A percentile compares a stretch with the other conserved stretches of the same genome.
These are phyloP conservation scores for Tripterygium wilfordii DNA, from an alignment of 177 flowering plant genomes.

Conservation along the genomic window DNA sequence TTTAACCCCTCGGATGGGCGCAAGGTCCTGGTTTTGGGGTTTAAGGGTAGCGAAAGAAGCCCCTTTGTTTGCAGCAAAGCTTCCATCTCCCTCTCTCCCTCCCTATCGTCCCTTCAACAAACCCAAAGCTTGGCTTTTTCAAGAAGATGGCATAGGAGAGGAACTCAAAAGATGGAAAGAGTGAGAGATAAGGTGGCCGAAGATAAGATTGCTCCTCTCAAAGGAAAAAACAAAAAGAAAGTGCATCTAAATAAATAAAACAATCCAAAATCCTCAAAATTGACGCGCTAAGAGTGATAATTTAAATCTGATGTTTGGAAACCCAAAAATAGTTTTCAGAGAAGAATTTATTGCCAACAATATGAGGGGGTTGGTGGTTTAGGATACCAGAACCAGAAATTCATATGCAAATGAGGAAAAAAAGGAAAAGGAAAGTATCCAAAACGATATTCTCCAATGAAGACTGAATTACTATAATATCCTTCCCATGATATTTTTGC, in stretches of 20 bases:
- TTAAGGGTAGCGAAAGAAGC: conserved; percentile 60
- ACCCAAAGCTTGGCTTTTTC: conserved; percentile 5
- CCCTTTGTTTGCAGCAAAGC: conserved; percentile 70
- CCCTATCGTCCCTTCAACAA: conserved; percentile 3
- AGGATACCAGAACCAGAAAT: too few species aligned
- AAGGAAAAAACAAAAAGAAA: not conserved
- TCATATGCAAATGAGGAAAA: too few species aligned
- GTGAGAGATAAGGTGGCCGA: conserved; percentile 24
- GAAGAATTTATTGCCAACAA: too few species aligned
- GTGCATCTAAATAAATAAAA: not conserved
- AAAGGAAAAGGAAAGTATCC: too few species aligned
- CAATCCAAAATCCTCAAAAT: not conserved
- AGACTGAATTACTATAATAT: too few species aligned
- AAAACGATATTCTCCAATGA: too few species aligned
- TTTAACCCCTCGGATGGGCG: conserved; percentile 33
- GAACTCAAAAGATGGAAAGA: conserved; percentile 3
- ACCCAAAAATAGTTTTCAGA: too few species aligned
- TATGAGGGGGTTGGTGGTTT: too few species aligned
- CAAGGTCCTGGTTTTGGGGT: conserved; percentile 47
- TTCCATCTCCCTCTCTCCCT: conserved; percentile 38
- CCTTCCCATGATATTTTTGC: too few species aligned
- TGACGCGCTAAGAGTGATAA: not conserved
- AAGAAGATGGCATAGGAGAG: conserved; percentile 19
- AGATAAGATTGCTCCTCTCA: conserved; percentile 4
- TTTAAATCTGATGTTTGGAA: too few species aligned